Conservation (phyloP, 1,284 basidiomycete genomes). For the Microbotryomycetes sp. region DNA sequence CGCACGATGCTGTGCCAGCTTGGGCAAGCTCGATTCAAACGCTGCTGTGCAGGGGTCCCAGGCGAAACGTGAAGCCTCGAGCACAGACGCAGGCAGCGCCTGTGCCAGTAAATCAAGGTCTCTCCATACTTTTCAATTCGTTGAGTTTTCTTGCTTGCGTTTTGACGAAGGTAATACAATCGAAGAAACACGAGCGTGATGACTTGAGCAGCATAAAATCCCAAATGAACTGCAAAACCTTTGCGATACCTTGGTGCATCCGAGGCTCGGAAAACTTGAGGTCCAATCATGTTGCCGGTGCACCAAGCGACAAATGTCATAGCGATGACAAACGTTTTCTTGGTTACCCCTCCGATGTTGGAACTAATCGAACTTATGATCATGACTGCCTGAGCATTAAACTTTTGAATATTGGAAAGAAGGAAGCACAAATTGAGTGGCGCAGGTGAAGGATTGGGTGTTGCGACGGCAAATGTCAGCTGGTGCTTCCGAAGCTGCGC, state of each 20-base stretch:
- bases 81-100: no score
- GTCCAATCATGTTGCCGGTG: slow-evolving; percentile 51
- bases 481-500: slow-evolving; percentile 34
- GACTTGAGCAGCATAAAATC: slow-evolving; percentile 51
- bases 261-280: slow-evolving; percentile 50
- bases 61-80: no score
- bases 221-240: slow-evolving; percentile 50
- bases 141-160: slow-evolving; percentile 43
- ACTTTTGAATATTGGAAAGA: no score
- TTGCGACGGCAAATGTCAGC: no score
- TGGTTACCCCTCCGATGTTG: slow-evolving; percentile 51
- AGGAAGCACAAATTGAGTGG: no score
- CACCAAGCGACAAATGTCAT: slow-evolving; percentile 51
- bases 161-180: slow-evolving; percentile 48
- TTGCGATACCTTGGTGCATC: slow-evolving; percentile 51
- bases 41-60: no score
- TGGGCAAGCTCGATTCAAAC: no score
- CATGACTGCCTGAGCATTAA: slow-evolving; percentile 7
- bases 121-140: slow-evolving; percentile 43
- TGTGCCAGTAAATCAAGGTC: no score
- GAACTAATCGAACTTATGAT: slow-evolving; percentile 44
- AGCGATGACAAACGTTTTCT: slow-evolving; percentile 50
- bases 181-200: slow-evolving; percentile 47
- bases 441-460: no score
- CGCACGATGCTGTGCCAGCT: no score